Conservation (phyloP, 2,329 filamentous ascomycete genomes). For the Verruconis gallopava region DNA sequence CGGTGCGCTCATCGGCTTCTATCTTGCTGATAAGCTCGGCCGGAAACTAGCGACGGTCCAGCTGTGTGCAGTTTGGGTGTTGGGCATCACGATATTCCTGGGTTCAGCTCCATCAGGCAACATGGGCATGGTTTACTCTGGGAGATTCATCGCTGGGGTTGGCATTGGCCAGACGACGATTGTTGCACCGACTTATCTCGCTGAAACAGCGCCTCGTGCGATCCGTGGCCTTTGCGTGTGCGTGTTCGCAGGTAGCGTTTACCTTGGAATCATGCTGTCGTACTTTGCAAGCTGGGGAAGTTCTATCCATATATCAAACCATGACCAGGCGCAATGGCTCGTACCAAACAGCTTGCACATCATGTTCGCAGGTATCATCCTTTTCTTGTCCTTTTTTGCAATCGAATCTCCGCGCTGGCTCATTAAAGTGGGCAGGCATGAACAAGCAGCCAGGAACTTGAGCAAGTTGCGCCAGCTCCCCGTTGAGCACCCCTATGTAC, state of each 20-base stretch:
- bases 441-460: conserved; percentile 18
- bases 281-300: conserved; percentile 6
- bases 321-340: conserved; percentile 10
- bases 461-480: conserved; percentile 19
- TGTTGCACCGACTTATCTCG: conserved; percentile 4
- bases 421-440: conserved; percentile 20
- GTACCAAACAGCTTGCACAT: conserved; percentile 19
- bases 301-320: conserved; percentile 14
- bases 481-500: conserved; percentile 20
- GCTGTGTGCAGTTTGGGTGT: conserved; percentile 28
- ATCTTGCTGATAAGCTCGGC: conserved; percentile 33
- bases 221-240: conserved; percentile 6
- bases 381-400: conserved; percentile 13
- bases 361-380: conserved; percentile 13
- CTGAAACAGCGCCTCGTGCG: conserved; percentile 2
- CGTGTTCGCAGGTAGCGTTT: conserved; percentile 4
- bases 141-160: conserved; percentile 7
- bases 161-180: conserved; percentile 8
- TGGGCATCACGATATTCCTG: conserved; percentile 30
- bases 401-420: conserved; percentile 23
- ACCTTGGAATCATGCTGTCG: conserved; percentile 8
- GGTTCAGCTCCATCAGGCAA: conserved; percentile 23
- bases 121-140: conserved; percentile 38
- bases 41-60: conserved; percentile 31
- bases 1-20: conserved; percentile 51